phyloP scores from a whole-genome alignment of 1,139 yeast genomes.

The Hanseniaspora uvarum region DNA sequence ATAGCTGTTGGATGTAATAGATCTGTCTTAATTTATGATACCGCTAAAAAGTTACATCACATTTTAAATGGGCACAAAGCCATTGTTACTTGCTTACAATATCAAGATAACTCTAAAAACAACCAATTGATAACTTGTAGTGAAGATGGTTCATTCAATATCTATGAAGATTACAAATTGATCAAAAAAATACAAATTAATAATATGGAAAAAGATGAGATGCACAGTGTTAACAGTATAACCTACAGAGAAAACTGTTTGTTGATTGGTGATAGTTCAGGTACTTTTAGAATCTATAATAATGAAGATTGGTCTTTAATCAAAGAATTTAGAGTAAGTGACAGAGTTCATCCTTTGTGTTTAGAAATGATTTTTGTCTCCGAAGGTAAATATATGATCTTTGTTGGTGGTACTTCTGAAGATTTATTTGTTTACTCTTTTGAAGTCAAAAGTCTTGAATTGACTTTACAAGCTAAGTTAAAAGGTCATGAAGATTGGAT shows the following conservation, averaged over 20 bases:
- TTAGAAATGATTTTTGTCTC: slow-evolving; percentile 24
- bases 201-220: slow-evolving; percentile 14
- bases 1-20: slow-evolving; percentile 16
- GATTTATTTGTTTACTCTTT: slow-evolving; percentile 49
- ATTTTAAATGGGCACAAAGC: slow-evolving; percentile 12
- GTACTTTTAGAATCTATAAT: slow-evolving; percentile 13
- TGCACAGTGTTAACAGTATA: slow-evolving; percentile 17
- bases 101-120: slow-evolving; percentile 7
- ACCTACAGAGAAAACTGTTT: slow-evolving; percentile 10
- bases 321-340: slow-evolving; percentile 14
- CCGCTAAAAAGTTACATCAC: slow-evolving; percentile 5
- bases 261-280: slow-evolving; percentile 15
- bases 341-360: slow-evolving; percentile 14
- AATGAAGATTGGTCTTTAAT: slow-evolving; percentile 8
- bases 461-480: slow-evolving; percentile 37
- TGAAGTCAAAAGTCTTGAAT: slow-evolving; percentile 22
- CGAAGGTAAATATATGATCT: slow-evolving; percentile 39
- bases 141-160: slow-evolving; percentile 16
- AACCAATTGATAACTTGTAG: slow-evolving; percentile 17
- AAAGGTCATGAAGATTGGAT: slow-evolving; percentile 95
- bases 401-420: slow-evolving; percentile 72
- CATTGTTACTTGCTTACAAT: slow-evolving; percentile 12
- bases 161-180: slow-evolving; percentile 7
- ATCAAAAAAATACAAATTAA: slow-evolving; percentile 12
- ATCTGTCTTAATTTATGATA: slow-evolving; percentile 14